A percentile compares a stretch with the other conserved stretches of the same genome.
Conservation (phyloP, 768 basidiomycete genomes). For the Lentinula boryana region DNA sequence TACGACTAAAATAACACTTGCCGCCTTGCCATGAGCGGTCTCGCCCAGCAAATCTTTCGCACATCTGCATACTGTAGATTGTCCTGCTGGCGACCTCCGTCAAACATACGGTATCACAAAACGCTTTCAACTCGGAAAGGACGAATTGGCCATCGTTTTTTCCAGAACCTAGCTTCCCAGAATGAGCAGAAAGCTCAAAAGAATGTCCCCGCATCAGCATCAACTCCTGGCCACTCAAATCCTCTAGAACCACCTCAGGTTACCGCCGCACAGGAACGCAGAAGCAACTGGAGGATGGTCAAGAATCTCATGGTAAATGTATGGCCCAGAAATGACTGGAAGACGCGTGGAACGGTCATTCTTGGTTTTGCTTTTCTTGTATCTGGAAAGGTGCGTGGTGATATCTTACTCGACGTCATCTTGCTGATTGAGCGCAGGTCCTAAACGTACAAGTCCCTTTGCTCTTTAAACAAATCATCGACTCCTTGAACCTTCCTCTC, state of each 20-base stretch:
- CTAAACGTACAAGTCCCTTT: constrained; percentile 98
- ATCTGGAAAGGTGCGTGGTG: constrained; percentile 67
- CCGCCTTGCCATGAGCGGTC: neutral
- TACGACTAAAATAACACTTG: neutral
- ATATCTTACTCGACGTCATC: neutral
- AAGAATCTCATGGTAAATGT: constrained; percentile 80
- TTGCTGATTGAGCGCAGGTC: constrained; percentile 38
- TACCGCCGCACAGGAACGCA: constrained; percentile 41
- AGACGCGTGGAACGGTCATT: constrained; percentile 74
- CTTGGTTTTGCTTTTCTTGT: constrained; percentile 78
- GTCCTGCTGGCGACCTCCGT: neutral
- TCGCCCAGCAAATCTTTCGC: neutral
- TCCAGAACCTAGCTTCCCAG: neutral
- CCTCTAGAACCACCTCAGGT: neutral
- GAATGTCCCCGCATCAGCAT: neutral
- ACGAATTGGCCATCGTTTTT: neutral
- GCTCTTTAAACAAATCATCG: constrained; percentile 89
- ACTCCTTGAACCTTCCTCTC: constrained; percentile 81
- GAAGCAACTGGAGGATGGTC: constrained; percentile 83
- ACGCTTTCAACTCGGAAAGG: neutral
- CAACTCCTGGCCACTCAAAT: neutral
- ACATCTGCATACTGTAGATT: neutral
- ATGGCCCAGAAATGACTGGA: constrained; percentile 87
- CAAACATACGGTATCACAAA: neutral
- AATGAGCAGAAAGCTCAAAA: neutral